A percentile compares a stretch with the other conserved stretches of the same genome.
Evolutionary conservation across 1,284 basidiomycete genomes (phyloP).

Genomic region (Pyrrhoderma lamaoense): DNA sequence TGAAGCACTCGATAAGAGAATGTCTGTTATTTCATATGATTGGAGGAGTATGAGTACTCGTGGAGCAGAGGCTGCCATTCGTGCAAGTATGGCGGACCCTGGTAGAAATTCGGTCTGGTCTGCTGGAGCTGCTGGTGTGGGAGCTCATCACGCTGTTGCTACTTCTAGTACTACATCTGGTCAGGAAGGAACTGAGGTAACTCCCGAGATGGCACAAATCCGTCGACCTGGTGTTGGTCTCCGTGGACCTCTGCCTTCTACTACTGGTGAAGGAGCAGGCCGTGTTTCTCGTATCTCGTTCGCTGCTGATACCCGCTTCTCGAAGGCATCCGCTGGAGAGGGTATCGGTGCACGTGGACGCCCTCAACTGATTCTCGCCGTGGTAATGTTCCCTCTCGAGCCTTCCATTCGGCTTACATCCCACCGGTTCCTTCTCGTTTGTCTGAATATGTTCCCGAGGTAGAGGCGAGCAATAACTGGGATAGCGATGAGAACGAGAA

Average conservation of each 20-base stretch:
- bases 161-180: slow-evolving; percentile 24
- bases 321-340: slow-evolving; percentile 26
- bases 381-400: slow-evolving; percentile 39
- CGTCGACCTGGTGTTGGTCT: slow-evolving; percentile 32
- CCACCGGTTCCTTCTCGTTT: slow-evolving; percentile 36
- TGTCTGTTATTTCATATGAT: slow-evolving; percentile 70
- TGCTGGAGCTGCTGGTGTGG: slow-evolving; percentile 36
- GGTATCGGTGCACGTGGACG: slow-evolving; percentile 21
- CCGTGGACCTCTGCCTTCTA: slow-evolving; percentile 37
- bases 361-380: slow-evolving; percentile 53
- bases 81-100: slow-evolving; percentile 50
- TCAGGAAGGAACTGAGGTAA: slow-evolving; percentile 28
- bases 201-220: slow-evolving; percentile 43
- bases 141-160: slow-evolving; percentile 35
- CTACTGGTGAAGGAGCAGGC: slow-evolving; percentile 30
- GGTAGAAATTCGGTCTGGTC: slow-evolving; percentile 48
- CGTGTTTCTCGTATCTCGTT: slow-evolving; percentile 64
- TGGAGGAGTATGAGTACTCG: slow-evolving; percentile 70
- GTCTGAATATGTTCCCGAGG: slow-evolving; percentile 22
- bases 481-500: slow-evolving; percentile 29
- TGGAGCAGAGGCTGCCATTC: slow-evolving; percentile 66
- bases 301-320: slow-evolving; percentile 51
- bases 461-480: slow-evolving; percentile 31
- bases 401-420: slow-evolving; percentile 47
- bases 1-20: slow-evolving; percentile 68